Evolutionary conservation across 352 stramenopile species (phyloP), one percentile per base, ranked within the genome.

Genomic region (Discostella stelligera): DNA sequence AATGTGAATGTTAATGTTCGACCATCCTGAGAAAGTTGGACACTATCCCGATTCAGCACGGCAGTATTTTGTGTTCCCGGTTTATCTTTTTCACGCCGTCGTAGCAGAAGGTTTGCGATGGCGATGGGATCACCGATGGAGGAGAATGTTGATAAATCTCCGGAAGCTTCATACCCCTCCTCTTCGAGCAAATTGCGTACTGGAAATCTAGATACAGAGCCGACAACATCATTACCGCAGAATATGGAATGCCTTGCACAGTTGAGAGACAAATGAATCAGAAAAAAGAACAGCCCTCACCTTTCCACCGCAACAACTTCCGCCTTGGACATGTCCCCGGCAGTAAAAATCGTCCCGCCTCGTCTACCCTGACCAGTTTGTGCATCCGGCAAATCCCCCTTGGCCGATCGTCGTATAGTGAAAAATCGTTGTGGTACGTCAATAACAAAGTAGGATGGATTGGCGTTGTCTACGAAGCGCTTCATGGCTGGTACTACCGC

Each of bases 301-400:
- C 82, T 74, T 66, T 93, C 87, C 14, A 93, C 81, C 41, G 85
- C 85, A 66, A 93, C 78, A 7, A 93, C 79, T 77, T 89, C 82
- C 16, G 87, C 87, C 52, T 90, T 91, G 7, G 71, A 70, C 85
- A 93, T 90, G 54, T 93, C 81, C 44, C 87, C 87, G 6, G 85
- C 85, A 23, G 85, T 91, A 71, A 91, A 93, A 41, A 93, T 91
- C 49, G 75, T 90, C 3, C 79, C 80, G 16, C 87, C 87, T 59
- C 85, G 58, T 41, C 87, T 68, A 49, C 85, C 85, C 54, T 91
- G 81, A 20, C 85, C 85, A 27, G 84, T 91, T 32, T 89, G 87
- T 54, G 56, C 74, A 77, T 92, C 86, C 14, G 86, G 84, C 30
- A 92, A 69, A 77, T 92, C 86, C 10, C 83, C 86, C 61, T 89